These are phyloP conservation scores for Stachybotrys elegans DNA, from an alignment of 2,329 filamentous ascomycete genomes.

Conservation along the genomic window DNA sequence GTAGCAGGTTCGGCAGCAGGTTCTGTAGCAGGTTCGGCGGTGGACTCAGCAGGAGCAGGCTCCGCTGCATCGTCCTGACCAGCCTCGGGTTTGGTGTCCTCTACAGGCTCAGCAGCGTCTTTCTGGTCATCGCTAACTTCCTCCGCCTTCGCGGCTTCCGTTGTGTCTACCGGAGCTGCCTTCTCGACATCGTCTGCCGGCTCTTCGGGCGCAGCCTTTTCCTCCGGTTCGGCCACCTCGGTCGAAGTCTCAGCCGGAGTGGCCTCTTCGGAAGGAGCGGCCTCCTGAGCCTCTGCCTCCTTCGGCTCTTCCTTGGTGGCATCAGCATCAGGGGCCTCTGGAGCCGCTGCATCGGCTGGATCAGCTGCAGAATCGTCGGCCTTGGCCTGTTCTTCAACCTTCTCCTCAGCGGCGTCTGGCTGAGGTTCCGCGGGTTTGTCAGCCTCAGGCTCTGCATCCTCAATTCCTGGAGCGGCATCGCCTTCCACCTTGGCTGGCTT, in stretches of 20 bases:
- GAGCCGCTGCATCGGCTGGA: background rate
- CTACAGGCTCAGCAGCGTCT: too few species aligned
- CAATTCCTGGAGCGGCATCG: background rate
- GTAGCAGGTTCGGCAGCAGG: background rate
- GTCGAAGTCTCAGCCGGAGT: too few species aligned
- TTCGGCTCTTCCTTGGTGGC: too few species aligned
- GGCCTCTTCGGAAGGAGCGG: too few species aligned
- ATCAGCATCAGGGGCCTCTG: background rate
- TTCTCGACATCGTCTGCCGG: background rate
- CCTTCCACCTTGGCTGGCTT: background rate
- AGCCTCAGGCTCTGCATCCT: background rate
- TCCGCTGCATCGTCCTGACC: background rate
- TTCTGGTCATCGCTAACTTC: too few species aligned
- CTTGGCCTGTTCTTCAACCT: too few species aligned
- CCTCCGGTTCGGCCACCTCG: background rate
- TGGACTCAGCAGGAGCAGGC: background rate
- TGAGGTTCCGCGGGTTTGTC: background rate
- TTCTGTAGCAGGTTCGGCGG: background rate
- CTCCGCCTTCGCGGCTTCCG: too few species aligned
- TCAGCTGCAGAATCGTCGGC: too few species aligned
- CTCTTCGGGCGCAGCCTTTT: background rate
- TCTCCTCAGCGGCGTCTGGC: background rate
- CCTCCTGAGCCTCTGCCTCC: too few species aligned
- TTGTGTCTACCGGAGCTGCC: background rate
- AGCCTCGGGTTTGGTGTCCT: background rate